Base-by-base conservation (phyloP, 2,329 filamentous ascomycete genomes). In the Colletotrichum nymphaeae region DNA sequence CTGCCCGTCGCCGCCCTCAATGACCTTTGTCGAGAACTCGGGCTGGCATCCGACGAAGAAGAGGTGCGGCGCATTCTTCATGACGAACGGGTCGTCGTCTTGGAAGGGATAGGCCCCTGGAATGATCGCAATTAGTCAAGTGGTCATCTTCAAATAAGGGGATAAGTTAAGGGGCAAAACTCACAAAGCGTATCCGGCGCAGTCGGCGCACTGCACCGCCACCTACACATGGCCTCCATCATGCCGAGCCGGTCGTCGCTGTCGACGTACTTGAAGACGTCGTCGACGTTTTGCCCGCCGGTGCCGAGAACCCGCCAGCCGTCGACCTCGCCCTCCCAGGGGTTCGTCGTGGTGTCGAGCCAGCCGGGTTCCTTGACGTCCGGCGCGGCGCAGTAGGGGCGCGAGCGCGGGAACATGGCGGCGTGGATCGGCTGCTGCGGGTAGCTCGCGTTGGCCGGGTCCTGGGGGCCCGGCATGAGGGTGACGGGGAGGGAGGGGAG, bases 51-150 rank as follows among this genome's bases (percentile, higher is more conserved):
- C 95, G 1, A 94, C 93, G 81, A 99, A 94, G 84, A 95, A 98
- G 37, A 99, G 86, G 79, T 99, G 96, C 2, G 97, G 97, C 75
- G 94, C 97, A 22, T 91, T 86, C 75, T 92, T 90, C 78, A 99
- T 88, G 56, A 98, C 93, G 79, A 98, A 97, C 0, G 94, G 95
- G 79, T 99, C 97, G 63, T 95, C 90, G 22, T 97, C 94, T 83
- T 98, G 95, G 83, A 98, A 99, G 0, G 97, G 97, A 80, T 98
- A 99, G 79, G 94, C 95, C 94, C 94, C 94, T 95, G 73, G n/a
- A 60, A 60, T 30, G 22, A 9, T 8, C 2, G 19, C 42, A 49
- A 3, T 49, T 9, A 49, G 42, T 11, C n/a, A n/a, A 4, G 7
- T 30, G 22, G 58, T 78, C 62, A 76, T 75, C 37, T 35, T 11